These are phyloP conservation scores for Citrus unshiu DNA, from an alignment of 345 rosid species.

Conservation along the genomic window DNA sequence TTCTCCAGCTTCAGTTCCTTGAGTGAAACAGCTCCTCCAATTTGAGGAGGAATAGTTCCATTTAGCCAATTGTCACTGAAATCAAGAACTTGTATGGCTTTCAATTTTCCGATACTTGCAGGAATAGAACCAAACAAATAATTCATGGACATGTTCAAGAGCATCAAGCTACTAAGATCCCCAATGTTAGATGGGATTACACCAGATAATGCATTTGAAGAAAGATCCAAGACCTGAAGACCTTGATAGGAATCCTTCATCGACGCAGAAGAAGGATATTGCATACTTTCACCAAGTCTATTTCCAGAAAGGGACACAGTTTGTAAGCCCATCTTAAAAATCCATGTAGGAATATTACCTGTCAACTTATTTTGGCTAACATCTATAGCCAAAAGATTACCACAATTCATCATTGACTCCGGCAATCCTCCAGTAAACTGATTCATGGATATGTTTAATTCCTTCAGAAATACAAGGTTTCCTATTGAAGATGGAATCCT, in stretches of 20 bases:
- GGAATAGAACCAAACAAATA: slow-evolving; percentile 62
- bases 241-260: slow-evolving; percentile 30
- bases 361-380: slow-evolving; percentile 65
- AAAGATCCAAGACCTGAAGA: slow-evolving; percentile 63
- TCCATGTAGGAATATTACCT: slow-evolving; percentile 61
- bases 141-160: slow-evolving; percentile 71
- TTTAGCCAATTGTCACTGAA: slow-evolving; percentile 62
- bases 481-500: slow-evolving; percentile 57
- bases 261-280: slow-evolving; percentile 13
- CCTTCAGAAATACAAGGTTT: slow-evolving; percentile 52
- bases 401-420: slow-evolving; percentile 53
- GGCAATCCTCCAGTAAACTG: slow-evolving; percentile 59
- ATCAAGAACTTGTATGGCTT: slow-evolving; percentile 48
- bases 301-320: slow-evolving; percentile 34
- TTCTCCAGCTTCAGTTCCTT: slow-evolving; percentile 55
- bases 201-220: slow-evolving; percentile 69
- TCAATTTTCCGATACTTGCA: slow-evolving; percentile 47
- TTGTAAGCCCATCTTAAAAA: slow-evolving; percentile 36
- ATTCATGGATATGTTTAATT: slow-evolving; percentile 67
- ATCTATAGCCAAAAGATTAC: slow-evolving; percentile 52
- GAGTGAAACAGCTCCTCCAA: slow-evolving; percentile 62
- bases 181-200: slow-evolving; percentile 53
- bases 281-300: slow-evolving; percentile 25
- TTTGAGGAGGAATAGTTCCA: slow-evolving; percentile 66
- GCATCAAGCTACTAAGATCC: slow-evolving; percentile 47